Base-by-base conservation (phyloP, 352 stramenopile genomes). In the Phytophthora colocasiae region DNA sequence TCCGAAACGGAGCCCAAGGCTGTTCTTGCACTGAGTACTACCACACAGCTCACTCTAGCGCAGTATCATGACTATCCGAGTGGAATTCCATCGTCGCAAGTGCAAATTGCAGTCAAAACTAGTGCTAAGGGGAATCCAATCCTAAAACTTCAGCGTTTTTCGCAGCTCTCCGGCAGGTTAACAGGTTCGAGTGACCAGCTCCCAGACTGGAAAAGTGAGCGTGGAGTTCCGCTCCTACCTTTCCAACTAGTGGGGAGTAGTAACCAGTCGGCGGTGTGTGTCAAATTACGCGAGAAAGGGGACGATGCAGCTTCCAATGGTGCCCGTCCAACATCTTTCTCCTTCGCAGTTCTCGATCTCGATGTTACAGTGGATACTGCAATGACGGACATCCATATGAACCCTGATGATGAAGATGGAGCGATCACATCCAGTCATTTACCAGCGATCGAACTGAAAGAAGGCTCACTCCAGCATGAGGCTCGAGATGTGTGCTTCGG, bases 41-140 rank as follows among this genome's bases (percentile, higher is more conserved):
- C 31, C 52, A 67, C 76, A 5, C 72, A 83, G 39, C 73, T 95
- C 8, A 81, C 60, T 6, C 56, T 93, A 1, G 78, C 86, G 12
- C 82, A 95, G 54, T 95, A 92, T 47, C 78, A 83, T 55, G 77
- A 77, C 53, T 92, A 90, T 49, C 74, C 80, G 12, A 45, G 38
- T 19, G 69, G 73, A 43, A 58, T 90, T 11, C 70, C 85, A 12
- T 57, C 69, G 2, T 69, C 71, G 4, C 39, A 91, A 26, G 19
- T 89, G 6, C 80, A 89, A 41, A 49, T 93, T n/a, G 52, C 73
- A 1, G 44, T 67, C 8, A 73, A 52, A 12, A 53, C 39, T 12
- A 69, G 56, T 45, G 52, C 48, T 29, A 66, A 80, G 17, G 40
- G 63, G 1, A 65, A 40, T 15, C 69, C 69, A 22, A 45, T 69